phyloP scores from a whole-genome alignment of 352 stramenopile species.

The Pythium angustatum region DNA sequence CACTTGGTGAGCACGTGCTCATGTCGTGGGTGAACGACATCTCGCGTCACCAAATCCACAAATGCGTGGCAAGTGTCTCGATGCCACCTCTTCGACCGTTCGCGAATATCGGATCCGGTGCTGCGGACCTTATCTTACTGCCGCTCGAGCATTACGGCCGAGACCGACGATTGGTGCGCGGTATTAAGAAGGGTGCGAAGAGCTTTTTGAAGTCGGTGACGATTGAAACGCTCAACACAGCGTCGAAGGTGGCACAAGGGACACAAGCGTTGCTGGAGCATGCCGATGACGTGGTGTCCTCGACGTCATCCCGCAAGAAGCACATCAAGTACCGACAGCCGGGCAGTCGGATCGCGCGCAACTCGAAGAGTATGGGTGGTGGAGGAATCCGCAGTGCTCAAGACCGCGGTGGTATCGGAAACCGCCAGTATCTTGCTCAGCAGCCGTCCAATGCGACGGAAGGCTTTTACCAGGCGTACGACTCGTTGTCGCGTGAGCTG shows the following conservation, averaged over 20 bases:
- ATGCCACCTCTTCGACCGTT: conserved; percentile 85
- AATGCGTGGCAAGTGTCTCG: conserved; percentile 86
- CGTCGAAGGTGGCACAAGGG: conserved; percentile 78
- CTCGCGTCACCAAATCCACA: conserved; percentile 86
- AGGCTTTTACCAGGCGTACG: conserved; percentile 83
- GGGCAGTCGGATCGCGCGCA: conserved; percentile 76
- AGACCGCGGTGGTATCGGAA: conserved; percentile 71
- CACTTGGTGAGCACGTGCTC: conserved; percentile 71
- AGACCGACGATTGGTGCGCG: conserved; percentile 79
- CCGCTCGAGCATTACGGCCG: conserved; percentile 86
- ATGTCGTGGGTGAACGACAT: conserved; percentile 89
- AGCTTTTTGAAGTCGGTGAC: conserved; percentile 89
- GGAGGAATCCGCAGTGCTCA: conserved; percentile 77
- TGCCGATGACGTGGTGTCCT: conserved; percentile 82
- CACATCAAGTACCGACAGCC: conserved; percentile 80
- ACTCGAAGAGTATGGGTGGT: conserved; percentile 76
- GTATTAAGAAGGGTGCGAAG: conserved; percentile 83
- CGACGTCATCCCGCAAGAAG: conserved; percentile 59
- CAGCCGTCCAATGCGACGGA: conserved; percentile 83
- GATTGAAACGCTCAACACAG: conserved; percentile 86
- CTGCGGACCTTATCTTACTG: conserved; percentile 83
- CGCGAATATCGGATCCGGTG: conserved; percentile 84
- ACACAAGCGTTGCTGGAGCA: conserved; percentile 82
- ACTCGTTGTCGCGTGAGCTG: conserved; percentile 79
- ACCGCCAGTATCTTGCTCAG: conserved; percentile 78